Conservation (phyloP, 768 basidiomycete genomes). For the Rickenella mellea region DNA sequence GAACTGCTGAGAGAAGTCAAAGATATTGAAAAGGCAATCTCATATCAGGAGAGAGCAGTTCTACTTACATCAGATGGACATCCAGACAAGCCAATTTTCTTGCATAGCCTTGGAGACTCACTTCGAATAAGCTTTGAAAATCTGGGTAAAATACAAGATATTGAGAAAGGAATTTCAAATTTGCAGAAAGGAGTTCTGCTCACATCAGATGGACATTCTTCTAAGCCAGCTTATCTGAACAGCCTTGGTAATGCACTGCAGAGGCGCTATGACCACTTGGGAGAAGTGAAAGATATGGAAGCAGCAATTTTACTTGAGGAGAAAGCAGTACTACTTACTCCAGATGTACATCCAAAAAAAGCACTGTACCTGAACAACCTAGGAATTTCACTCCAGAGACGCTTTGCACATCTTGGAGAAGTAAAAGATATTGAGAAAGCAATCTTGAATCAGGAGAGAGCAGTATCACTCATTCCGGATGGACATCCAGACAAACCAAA, state of each 20-base stretch:
- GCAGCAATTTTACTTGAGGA: background rate
- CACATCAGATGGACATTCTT: background rate
- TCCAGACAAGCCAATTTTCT: background rate
- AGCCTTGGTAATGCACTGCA: background rate
- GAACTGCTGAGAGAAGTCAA: background rate
- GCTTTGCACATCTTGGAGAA: background rate
- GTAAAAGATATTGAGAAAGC: background rate
- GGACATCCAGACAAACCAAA: conserved; percentile 7
- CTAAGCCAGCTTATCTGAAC: background rate
- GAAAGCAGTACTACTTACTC: background rate
- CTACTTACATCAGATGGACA: background rate
- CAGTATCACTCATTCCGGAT: conserved; percentile 5
- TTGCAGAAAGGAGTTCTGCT: background rate
- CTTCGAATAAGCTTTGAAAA: background rate
- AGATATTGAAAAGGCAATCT: background rate
- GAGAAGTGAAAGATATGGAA: conserved; percentile 5
- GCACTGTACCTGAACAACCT: background rate
- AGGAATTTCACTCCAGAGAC: background rate
- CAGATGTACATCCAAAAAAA: background rate
- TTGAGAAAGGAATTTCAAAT: background rate
- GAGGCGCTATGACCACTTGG: conserved; percentile 4
- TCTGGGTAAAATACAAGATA: background rate
- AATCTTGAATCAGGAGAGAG: background rate
- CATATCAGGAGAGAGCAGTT: background rate
- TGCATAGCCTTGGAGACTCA: background rate